Base-by-base conservation (phyloP, 306 rosid genomes). In the Glycine latifolia region DNA sequence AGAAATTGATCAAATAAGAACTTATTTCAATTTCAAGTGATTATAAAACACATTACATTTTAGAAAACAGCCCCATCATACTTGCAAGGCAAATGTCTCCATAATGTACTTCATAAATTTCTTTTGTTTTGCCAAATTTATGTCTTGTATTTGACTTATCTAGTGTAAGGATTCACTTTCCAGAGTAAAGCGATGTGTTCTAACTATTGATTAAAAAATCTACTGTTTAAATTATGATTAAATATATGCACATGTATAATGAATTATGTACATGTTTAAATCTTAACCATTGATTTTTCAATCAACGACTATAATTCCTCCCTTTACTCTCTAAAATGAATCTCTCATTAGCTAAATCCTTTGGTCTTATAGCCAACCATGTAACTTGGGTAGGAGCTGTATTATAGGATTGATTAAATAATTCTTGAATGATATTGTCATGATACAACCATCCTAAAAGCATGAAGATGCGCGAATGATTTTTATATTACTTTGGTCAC, bases 51-150 rank as follows among this genome's bases (percentile, higher is more conserved):
- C n/a, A 4, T 60, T 10, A 59, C 37, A 9, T 9, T 59, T 60
- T 9, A 16, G 17, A 59, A 80, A n/a, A 33, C 44, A 62, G 44
- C 67, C 17, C 10, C 84, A 50, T 39, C 35, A 7, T 52, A 7
- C 55, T 80, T 52, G 35, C 31, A 72, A 73, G 67, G 58, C 13
- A 61, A 53, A 61, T 50, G 14, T 44, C 56, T 50, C 20, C 66
- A 49, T 60, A 60, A 33, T 46, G 59, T 60, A 14, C 10, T n/a
- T 39, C 15, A 48, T 62, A 63, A 49, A 62, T 39, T 50, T 41
- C 59, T 73, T 39, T 50, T 61, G 16, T 52, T 62, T 6, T 48
- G 9, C 72, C 17, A 63, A 61, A 39, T 61, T 26, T 31, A 31
- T 10, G 43, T 61, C 43, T 61, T 31, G 43, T 61, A 61, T 31